Percentiles rank a stretch among this genome's conserved stretches.
These are phyloP conservation scores for Marvania coccoides DNA, from an alignment of 139 green algal species.

Conservation along the genomic window DNA sequence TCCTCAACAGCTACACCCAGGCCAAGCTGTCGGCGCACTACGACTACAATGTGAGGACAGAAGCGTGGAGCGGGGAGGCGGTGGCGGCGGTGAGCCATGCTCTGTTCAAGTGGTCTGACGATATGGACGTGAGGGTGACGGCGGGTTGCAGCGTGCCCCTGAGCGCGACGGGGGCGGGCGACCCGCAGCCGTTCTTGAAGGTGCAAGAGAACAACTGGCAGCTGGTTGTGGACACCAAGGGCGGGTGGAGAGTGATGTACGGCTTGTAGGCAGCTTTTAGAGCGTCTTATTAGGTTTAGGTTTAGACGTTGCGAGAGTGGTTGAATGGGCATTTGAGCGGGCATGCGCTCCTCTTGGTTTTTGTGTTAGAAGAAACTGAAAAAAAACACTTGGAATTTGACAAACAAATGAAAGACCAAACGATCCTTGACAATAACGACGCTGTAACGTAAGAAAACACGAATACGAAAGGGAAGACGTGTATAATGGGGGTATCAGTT, in stretches of 20 bases:
- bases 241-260: not conserved
- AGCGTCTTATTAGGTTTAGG: too few species aligned
- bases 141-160: not conserved
- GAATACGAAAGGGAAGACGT: too few species aligned
- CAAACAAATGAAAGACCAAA: too few species aligned
- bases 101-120: conserved; percentile 20
- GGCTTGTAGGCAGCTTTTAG: not conserved
- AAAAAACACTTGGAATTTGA: too few species aligned
- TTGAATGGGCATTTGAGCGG: too few species aligned
- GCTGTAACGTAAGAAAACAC: not conserved
- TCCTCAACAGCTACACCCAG: conserved; percentile 25
- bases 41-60: conserved; percentile 22
- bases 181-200: not conserved
- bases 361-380: too few species aligned
- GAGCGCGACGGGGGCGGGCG: not conserved
- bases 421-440: too few species aligned
- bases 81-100: conserved; percentile 10
- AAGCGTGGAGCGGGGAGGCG: conserved; percentile 22
- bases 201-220: conserved; percentile 10
- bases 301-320: too few species aligned
- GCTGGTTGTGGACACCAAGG: not conserved
- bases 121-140: not conserved
- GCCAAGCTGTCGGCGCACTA: conserved; percentile 7
- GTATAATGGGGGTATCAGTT: too few species aligned
- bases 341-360: too few species aligned